phyloP scores from a whole-genome alignment of 305 asterid genomes.

The Fraxinus velutina region DNA sequence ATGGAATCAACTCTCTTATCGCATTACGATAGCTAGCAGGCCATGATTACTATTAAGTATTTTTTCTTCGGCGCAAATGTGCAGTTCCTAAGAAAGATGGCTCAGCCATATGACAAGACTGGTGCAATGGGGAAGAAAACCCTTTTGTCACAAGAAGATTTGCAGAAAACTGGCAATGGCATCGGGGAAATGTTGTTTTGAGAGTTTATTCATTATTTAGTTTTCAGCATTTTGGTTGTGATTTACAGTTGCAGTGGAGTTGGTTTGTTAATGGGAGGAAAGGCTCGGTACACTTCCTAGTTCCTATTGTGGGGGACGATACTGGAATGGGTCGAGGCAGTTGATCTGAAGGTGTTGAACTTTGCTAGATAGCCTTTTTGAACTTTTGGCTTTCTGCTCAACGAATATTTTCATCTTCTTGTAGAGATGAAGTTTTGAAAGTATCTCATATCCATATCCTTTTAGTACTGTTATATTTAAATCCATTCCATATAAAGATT shows the following conservation, averaged over 20 bases:
- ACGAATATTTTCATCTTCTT: not conserved
- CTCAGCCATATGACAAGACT: conserved; percentile 87
- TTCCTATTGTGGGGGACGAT: not conserved
- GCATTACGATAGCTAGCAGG: not conserved
- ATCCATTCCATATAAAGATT: not conserved
- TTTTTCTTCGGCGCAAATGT: not conserved
- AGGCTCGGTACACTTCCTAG: not conserved
- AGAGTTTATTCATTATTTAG: conserved; percentile 8
- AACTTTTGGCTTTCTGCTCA: not conserved
- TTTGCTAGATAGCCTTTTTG: not conserved
- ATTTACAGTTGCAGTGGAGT: not conserved
- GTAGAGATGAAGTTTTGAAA: not conserved
- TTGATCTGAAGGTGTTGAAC: not conserved
- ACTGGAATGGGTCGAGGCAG: not conserved
- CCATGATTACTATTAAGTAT: not conserved
- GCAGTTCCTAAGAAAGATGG: conserved; percentile 95
- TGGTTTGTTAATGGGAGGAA: not conserved
- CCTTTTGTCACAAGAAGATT: conserved; percentile 75
- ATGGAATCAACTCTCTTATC: not conserved
- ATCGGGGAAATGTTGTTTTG: conserved; percentile 53
- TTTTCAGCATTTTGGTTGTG: not conserved
- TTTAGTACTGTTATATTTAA: not conserved
- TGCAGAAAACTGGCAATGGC: conserved; percentile 71
- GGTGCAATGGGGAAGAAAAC: conserved; percentile 82
- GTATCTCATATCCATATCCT: not conserved